Base-by-base conservation (phyloP, 2,329 filamentous ascomycete species). In the Juglanconis oblonga region DNA sequence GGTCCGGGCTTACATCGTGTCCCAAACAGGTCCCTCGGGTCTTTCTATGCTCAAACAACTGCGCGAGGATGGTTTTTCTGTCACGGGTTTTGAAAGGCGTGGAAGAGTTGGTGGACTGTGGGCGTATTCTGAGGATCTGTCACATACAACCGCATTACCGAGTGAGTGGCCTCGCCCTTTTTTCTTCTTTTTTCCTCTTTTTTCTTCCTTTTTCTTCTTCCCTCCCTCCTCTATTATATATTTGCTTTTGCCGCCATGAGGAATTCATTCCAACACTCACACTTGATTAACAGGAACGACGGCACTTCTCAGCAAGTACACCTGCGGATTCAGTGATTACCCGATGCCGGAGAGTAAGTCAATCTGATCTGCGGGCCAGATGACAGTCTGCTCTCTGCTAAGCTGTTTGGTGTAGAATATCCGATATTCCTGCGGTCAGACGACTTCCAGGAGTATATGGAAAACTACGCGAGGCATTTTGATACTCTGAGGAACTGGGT, bases 51-150 rank as follows among this genome's bases (percentile, higher is more conserved):
- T 77, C 54, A 81, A 80, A 66, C 75, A 75, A 42, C 63, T 80
- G 17, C 64, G 72, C 2, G 77, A 80, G 58, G 76, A 77, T 66
- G 76, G 77, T 8, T 80, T 79, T 55, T 66, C 78, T 9, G 77
- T 73, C 5, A 70, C 72, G 1, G 77, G 73, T 2, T 80, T 79
- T 50, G 79, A 81, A 52, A 68, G 72, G 33, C 75, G 74, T 57
- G 60, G 66, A 49, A 73, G 72, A 57, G 65, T 78, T 17, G 77
- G 78, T 9, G 77, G 78, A 0, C 65, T 80, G 1, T 80, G 77
- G 77, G 70, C 74, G 48, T 78, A 72, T 57, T 77, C 71, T 10
- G 69, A 72, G 2, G 67, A 75, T n/a, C 66, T 36, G 42, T 53
- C 60, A n/a, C 58, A 74, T 55, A 67, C 71, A 62, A 77, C 73